Evolutionary conservation across 2,329 filamentous ascomycete species (phyloP), one percentile per base, ranked within the genome.

Genomic region (Lecanicillium sp.): DNA sequence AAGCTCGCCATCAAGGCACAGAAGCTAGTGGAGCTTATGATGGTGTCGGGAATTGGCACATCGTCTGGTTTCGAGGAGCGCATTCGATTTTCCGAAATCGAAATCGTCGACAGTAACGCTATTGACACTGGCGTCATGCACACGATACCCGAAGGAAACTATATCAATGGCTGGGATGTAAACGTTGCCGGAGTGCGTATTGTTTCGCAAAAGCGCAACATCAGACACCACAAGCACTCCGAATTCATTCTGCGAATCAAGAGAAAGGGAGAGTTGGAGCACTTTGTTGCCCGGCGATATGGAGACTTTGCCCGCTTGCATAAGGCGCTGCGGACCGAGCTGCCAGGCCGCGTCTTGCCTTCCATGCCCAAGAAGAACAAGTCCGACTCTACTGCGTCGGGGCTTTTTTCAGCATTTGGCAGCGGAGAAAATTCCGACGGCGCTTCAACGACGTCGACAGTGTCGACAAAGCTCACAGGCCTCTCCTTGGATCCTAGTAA

Each of bases 11-110:
- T 82, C 51, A 98, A 98, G 72, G 87, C 85, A 34, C 83, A 92
- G 59, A 98, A 98, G 67, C 68, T 98, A 42, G 86, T 98, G 9
- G 92, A 98, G 69, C 71, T 98, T 44, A 98, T 98, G 92, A 95
- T 98, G 88, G 92, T 98, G 8, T 96, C 90, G 7, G 92, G 92
- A 28, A 83, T 98, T 42, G 86, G 85, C 25, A 98, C 92, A 1
- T 88, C 92, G 4, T 95, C 89, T 4, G 92, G 92, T 3, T 98
- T 96, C 57, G 92, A 98, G 62, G 92, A 98, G 67, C 79, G 92
- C 42, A 95, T 98, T 55, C 79, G 88, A 36, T 98, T 98, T 58
- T 87, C 88, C 2, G 92, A 98, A 63, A 83, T 98, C 64, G 92
- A 98, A 56, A 88, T 96, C 17, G 87, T 98, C 19, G 92, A 98